Base-by-base conservation (phyloP, 2,329 filamentous ascomycete species). In the Phialemoniopsis sp. region DNA sequence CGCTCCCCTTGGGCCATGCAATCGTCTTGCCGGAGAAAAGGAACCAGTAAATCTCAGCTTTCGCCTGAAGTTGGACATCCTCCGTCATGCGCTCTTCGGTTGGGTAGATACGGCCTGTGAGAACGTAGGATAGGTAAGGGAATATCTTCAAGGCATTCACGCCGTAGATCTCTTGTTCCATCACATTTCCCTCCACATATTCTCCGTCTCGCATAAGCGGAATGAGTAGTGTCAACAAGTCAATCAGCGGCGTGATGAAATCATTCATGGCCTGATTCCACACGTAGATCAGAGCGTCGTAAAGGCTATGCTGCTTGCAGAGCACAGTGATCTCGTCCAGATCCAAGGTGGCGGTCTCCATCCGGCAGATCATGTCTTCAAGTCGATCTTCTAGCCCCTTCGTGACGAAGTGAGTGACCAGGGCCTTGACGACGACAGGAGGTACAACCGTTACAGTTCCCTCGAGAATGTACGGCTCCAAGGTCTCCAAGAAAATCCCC, bases 261-360 rank as follows among this genome's bases (percentile, higher is more conserved):
- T 98, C 94, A 45, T 73, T 70, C 19, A 98, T 69, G 3, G 89
- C 89, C 59, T 88, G 85, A 44, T 95, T 97, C 93, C 93, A 98
- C 40, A 98, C 87, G 58, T 97, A 96, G 32, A 94, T 89, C 41
- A 96, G 77, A 3, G 93, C 94, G 62, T 98, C 94, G 56, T 96
- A 98, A 4, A 98, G 75, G 48, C 85, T 80, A 59, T 97, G 83
- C 56, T 91, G 85, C 59, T 93, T 95, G 72, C 93, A 98, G 17
- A 98, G 71, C 12, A 78, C 76, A 1, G 91, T 96, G 42, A 95
- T 81, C 60, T 97, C 88, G 57, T 98, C 91, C 49, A 98, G 82
- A 57, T 98, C 94, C 56, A 98, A 82, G 0, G 89, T 95, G 13
- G 79, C 72, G 2, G 91, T 95, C 52, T 95, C 85, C 65, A 98